Percentiles rank a stretch among this genome's conserved stretches.
Evolutionary conservation across 345 rosid species (phyloP).

Genomic region (Eucalyptus grandis): DNA sequence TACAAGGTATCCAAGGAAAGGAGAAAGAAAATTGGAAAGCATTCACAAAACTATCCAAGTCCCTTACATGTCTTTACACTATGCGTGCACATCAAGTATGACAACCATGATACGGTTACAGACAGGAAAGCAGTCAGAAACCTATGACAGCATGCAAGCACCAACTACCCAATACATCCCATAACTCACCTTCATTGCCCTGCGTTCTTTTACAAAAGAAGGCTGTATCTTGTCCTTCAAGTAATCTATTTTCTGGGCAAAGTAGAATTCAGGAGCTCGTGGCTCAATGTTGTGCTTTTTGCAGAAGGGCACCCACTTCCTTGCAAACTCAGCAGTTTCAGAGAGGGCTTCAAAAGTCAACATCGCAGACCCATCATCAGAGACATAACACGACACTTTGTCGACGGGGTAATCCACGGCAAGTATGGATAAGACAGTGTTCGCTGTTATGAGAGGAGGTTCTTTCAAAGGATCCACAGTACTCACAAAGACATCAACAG

Average conservation of each 20-base stretch:
- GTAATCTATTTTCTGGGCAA: constrained; percentile 97
- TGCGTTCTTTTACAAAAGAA: constrained; percentile 96
- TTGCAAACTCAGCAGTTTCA: constrained; percentile 98
- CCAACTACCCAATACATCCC: background rate
- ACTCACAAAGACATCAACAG: constrained; percentile 97
- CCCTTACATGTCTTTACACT: background rate
- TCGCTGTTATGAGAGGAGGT: constrained; percentile 95
- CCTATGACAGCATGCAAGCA: background rate
- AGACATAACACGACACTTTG: constrained; percentile 98
- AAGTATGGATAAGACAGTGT: constrained; percentile 96
- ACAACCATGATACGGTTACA: background rate
- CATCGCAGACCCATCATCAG: constrained; percentile 99
- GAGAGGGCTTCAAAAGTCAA: constrained; percentile 96
- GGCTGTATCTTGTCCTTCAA: constrained; percentile 97
- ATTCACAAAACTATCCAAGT: background rate
- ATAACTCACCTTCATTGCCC: constrained; percentile 85
- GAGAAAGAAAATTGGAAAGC: background rate
- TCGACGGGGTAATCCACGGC: constrained; percentile 98
- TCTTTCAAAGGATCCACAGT: constrained; percentile 99
- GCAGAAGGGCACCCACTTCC: constrained; percentile 99
- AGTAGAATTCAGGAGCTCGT: constrained; percentile 97
- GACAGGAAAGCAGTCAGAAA: background rate
- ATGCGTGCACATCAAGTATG: background rate
- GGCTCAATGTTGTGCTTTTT: constrained; percentile 98
- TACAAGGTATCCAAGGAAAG: background rate